Base-by-base conservation (phyloP, 257 asterid genomes). In the Eucommia ulmoides region DNA sequence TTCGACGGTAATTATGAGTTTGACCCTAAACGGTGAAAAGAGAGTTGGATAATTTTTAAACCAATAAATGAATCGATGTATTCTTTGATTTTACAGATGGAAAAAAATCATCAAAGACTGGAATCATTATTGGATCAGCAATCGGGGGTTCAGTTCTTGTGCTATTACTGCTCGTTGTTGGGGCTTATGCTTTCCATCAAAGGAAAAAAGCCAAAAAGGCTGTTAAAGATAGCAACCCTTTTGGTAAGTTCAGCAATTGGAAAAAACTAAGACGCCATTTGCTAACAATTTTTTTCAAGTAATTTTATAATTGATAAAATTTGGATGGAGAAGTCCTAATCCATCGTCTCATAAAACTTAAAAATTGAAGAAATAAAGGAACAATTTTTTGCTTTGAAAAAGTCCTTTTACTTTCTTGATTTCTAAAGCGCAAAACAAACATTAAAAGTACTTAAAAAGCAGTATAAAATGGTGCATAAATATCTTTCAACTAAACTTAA, bases 41-140 rank as follows among this genome's bases (percentile, higher is more conserved):
- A 21, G 20, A 16, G 48, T 5, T 42, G n/a, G 17, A 38, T 38
- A 15, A 16, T 9, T 42, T 42, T 15, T 10, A 15, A 42, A 3
- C 3, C 10, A 0, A 42, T 2, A 9, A 9, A 42, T 42, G 9
- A 16, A 6, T 42, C 19, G 4, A 19, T 42, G 6, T 42, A 15
- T 16, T 58, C 44, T 22, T 18, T 50, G 9, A 29, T 25, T 26
- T 24, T 48, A 52, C 53, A 72, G 91, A 82, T 54, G 59, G 69
- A 23, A 76, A 72, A 22, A 81, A 73, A 59, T 67, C 88, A 42
- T 65, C 77, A 24, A 33, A 52, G 41, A 72, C 67, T 19, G 94
- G 93, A 33, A 19, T 74, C 44, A 83, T 78, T 33, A 20, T 76
- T 52, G 97, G 95, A 51, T 78, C 55, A 41, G 65, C 77, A 33